phyloP scores from a whole-genome alignment of 306 rosid genomes.

The Dicorynia guianensis region DNA sequence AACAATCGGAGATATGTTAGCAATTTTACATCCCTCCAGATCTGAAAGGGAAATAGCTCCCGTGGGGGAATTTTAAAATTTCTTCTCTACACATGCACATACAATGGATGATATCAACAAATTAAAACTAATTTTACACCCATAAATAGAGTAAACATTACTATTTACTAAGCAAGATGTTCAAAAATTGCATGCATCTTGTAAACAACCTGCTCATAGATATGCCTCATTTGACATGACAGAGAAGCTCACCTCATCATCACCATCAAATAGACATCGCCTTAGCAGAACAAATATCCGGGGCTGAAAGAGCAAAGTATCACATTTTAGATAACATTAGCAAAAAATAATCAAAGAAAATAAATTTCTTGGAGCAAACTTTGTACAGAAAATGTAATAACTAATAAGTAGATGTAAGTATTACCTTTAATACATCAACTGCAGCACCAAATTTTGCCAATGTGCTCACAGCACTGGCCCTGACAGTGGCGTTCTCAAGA shows the following conservation, averaged over 20 bases:
- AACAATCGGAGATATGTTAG: slow-evolving; percentile 26
- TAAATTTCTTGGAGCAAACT: slow-evolving; percentile 1
- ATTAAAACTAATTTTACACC: slow-evolving; percentile 18
- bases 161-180: not conserved
- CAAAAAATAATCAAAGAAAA: slow-evolving; percentile 34
- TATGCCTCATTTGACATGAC: slow-evolving; percentile 28
- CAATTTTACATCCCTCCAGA: slow-evolving; percentile 3
- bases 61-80: not conserved
- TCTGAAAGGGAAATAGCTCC: not conserved
- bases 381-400: not conserved
- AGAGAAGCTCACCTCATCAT: slow-evolving; percentile 83
- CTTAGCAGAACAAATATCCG: slow-evolving; percentile 80
- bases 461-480: slow-evolving; percentile 99
- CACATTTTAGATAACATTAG: slow-evolving; percentile 41
- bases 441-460: slow-evolving; percentile 95
- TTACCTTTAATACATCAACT: slow-evolving; percentile 86
- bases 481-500: slow-evolving; percentile 97
- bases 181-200: slow-evolving; percentile 24
- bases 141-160: not conserved
- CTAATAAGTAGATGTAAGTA: slow-evolving; percentile 24
- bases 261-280: slow-evolving; percentile 93
- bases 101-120: slow-evolving; percentile 25
- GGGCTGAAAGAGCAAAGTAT: slow-evolving; percentile 66
- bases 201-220: slow-evolving; percentile 14
- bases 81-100: slow-evolving; percentile 7